Conservation (phyloP, 176 grass and related monocot genomes). For the Chrysopogon serrulatus region DNA sequence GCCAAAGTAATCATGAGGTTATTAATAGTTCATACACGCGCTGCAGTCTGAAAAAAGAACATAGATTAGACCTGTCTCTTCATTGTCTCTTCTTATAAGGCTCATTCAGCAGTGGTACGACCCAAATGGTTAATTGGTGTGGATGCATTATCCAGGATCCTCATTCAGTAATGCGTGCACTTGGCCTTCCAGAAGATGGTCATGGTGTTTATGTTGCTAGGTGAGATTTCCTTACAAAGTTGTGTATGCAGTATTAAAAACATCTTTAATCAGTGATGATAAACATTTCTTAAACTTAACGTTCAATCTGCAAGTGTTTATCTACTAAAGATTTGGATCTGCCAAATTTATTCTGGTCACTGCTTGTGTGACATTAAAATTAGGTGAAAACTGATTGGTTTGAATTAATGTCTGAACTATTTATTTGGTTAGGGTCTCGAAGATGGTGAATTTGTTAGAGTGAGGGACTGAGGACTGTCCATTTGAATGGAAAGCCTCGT, state of each 20-base stretch:
- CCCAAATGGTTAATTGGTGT: no score
- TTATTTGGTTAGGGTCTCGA: conserved; percentile 67
- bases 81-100: no score
- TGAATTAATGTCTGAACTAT: conserved; percentile 11
- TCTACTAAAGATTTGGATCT: not conserved
- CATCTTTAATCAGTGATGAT: not conserved
- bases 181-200: conserved; percentile 97
- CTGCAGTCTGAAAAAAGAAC: not conserved
- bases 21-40: not conserved
- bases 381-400: not conserved
- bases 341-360: not conserved
- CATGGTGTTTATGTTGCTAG: conserved; percentile 97
- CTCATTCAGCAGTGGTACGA: no score
- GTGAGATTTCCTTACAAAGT: conserved; percentile 28
- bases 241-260: not conserved
- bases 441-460: conserved; percentile 90
- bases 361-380: not conserved
- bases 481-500: conserved; percentile 90
- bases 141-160: conserved; percentile 99
- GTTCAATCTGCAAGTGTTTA: not conserved
- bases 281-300: not conserved
- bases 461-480: conserved; percentile 45
- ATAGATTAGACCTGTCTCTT: not conserved
- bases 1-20: not conserved
- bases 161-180: conserved; percentile 73